Evolutionary conservation across 805 yeast genomes (phyloP).

Genomic region (Torulaspora indica): DNA sequence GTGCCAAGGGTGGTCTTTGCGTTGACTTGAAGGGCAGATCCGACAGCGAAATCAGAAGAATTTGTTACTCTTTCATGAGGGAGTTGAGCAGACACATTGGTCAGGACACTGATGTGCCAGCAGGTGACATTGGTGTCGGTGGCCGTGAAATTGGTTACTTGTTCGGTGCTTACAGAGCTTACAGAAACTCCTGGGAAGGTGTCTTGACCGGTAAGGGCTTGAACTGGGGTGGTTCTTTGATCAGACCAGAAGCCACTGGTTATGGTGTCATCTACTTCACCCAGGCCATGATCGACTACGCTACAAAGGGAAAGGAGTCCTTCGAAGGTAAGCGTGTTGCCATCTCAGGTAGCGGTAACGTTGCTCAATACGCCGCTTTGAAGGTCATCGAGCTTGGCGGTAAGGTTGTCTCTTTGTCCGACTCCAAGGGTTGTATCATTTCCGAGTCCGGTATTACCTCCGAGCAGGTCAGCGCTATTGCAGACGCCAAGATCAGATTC

Average conservation of each 20-base stretch:
- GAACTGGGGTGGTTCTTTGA: slow-evolving; percentile 98
- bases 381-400: slow-evolving; percentile 97
- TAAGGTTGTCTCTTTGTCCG: slow-evolving; percentile 87
- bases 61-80: slow-evolving; percentile 93
- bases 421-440: slow-evolving; percentile 87
- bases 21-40: slow-evolving; percentile 95
- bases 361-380: slow-evolving; percentile 97
- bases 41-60: slow-evolving; percentile 91
- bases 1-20: slow-evolving; percentile 99
- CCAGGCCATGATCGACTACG: slow-evolving; percentile 94
- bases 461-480: slow-evolving; percentile 71
- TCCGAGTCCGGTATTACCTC: slow-evolving; percentile 76
- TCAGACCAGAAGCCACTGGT: slow-evolving; percentile 99
- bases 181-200: slow-evolving; percentile 93
- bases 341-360: slow-evolving; percentile 97
- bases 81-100: slow-evolving; percentile 96
- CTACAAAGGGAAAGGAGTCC: slow-evolving; percentile 81
- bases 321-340: slow-evolving; percentile 93
- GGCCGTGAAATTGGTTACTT: slow-evolving; percentile 90
- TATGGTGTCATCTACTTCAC: slow-evolving; percentile 96
- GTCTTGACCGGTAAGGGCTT: slow-evolving; percentile 97
- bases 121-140: slow-evolving; percentile 99
- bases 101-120: slow-evolving; percentile 96
- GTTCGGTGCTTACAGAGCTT: slow-evolving; percentile 93
- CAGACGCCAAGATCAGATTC: slow-evolving; percentile 75